phyloP scores from a whole-genome alignment of 495 filamentous ascomycete species.

The Penicillium canescens region DNA sequence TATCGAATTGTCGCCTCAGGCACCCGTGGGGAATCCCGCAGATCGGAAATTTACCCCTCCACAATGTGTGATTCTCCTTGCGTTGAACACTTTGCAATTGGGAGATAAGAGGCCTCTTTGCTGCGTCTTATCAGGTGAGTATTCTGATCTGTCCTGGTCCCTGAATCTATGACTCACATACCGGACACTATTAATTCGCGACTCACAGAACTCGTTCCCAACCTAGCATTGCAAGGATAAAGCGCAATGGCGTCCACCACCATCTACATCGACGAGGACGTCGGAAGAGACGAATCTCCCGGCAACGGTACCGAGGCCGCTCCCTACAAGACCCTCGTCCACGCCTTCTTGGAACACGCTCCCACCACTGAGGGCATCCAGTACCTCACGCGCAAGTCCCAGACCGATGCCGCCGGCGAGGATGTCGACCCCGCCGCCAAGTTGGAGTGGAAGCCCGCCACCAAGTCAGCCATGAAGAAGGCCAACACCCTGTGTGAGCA shows the following conservation, averaged over 20 bases:
- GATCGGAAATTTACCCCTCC: slow-evolving; percentile 44
- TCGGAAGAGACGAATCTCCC: slow-evolving; percentile 68
- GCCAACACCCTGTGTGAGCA: slow-evolving; percentile 68
- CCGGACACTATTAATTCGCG: slow-evolving; percentile 1
- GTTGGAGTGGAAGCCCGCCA: slow-evolving; percentile 75
- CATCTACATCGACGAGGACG: slow-evolving; percentile 78
- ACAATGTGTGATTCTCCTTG: slow-evolving; percentile 29
- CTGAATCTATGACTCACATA: slow-evolving; percentile 13
- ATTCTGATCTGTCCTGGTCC: slow-evolving; percentile 1
- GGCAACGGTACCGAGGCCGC: slow-evolving; percentile 67
- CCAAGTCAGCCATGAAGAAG: slow-evolving; percentile 84
- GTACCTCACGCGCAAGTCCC: slow-evolving; percentile 70
- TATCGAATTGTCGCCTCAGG: slow-evolving; percentile 30
- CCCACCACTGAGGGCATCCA: slow-evolving; percentile 54
- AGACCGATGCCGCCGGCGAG: slow-evolving; percentile 62
- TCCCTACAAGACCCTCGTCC: slow-evolving; percentile 78
- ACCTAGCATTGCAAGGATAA: not conserved
- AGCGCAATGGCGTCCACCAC: slow-evolving; percentile 40
- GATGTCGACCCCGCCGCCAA: slow-evolving; percentile 49
- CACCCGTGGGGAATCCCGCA: slow-evolving; percentile 27
- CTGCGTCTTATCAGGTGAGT: slow-evolving; percentile 4
- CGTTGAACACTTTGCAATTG: slow-evolving; percentile 16
- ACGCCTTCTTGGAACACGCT: slow-evolving; percentile 72
- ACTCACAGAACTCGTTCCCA: not conserved
- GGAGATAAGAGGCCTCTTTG: slow-evolving; percentile 12